Conservation (phyloP, 371 early-diverging fungal genomes). For the Racocetra persica region DNA sequence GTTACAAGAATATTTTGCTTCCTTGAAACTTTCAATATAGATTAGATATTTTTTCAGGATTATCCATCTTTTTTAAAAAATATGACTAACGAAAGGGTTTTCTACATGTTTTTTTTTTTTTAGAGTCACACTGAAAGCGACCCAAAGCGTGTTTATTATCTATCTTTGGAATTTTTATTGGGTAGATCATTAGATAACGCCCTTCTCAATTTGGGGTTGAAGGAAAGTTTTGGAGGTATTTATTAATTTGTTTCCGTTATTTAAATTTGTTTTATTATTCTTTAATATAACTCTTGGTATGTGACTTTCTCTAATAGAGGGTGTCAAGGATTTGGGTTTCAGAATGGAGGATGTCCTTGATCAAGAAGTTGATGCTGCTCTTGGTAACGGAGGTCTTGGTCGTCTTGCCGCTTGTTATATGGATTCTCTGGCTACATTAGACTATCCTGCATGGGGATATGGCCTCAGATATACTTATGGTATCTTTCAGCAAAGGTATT, state of each 20-base stretch:
- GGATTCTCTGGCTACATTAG: slow-evolving; percentile 88
- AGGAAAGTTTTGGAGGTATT: slow-evolving; percentile 66
- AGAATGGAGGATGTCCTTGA: slow-evolving; percentile 85
- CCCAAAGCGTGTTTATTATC: slow-evolving; percentile 92
- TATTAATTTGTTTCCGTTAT: neutral
- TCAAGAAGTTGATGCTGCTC: slow-evolving; percentile 91
- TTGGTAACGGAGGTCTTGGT: slow-evolving; percentile 94
- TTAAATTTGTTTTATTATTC: neutral
- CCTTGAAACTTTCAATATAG: no score
- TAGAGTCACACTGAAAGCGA: slow-evolving; percentile 63
- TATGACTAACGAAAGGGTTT: no score
- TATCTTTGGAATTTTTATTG: slow-evolving; percentile 93
- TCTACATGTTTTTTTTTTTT: slow-evolving; percentile 36
- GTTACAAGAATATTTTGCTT: no score
- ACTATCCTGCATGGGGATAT: slow-evolving; percentile 91
- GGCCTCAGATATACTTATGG: slow-evolving; percentile 92
- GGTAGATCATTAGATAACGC: slow-evolving; percentile 96
- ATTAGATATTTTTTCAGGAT: neutral
- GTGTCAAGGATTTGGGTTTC: slow-evolving; percentile 80
- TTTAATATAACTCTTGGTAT: neutral
- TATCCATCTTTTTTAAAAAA: neutral
- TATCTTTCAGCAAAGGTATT: slow-evolving; percentile 89
- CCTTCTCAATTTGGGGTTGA: slow-evolving; percentile 79
- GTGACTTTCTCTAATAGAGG: slow-evolving; percentile 46
- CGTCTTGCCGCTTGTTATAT: slow-evolving; percentile 91